Percentiles rank a stretch among this genome's conserved stretches.
phyloP scores from a whole-genome alignment of 164 flowering plant genomes.

The Kalanchoe fedtschenkoi region DNA sequence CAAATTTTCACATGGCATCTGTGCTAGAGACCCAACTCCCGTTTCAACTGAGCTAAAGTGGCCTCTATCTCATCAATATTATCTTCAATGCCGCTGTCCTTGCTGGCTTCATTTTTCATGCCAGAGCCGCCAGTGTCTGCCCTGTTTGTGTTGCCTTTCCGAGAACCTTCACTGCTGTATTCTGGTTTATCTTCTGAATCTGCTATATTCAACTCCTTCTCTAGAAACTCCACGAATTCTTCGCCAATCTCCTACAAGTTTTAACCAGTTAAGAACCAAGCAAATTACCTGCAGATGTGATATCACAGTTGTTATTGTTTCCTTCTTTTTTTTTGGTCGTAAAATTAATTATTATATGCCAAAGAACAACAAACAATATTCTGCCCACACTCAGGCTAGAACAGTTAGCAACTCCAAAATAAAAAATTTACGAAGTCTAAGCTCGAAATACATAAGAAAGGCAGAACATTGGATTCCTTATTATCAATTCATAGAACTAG shows the following conservation, averaged over 20 bases:
- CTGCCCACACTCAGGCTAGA: too few relatives aligned
- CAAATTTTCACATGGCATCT: neutral
- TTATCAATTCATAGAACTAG: too few relatives aligned
- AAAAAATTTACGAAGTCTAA: too few relatives aligned
- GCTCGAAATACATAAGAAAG: too few relatives aligned
- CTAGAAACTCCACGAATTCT: conserved; percentile 91
- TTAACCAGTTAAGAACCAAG: too few relatives aligned
- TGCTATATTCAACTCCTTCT: conserved; percentile 78
- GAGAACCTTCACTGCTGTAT: conserved; percentile 13
- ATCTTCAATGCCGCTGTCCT: conserved; percentile 6
- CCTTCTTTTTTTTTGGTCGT: too few relatives aligned
- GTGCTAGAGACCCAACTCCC: conserved; percentile 7
- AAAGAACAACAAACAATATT: too few relatives aligned
- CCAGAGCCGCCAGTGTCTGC: conserved; percentile 13
- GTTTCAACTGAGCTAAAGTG: conserved; percentile 7
- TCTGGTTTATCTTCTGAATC: conserved; percentile 26
- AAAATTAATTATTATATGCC: too few relatives aligned
- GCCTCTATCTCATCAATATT: conserved; percentile 8
- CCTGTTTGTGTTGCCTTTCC: conserved; percentile 12
- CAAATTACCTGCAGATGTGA: too few relatives aligned
- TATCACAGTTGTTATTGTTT: too few relatives aligned
- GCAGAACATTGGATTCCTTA: too few relatives aligned
- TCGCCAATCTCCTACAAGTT: conserved; percentile 73
- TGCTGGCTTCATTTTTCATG: neutral
- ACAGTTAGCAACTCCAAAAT: too few relatives aligned